Percentiles rank a stretch among this genome's conserved stretches.
These are phyloP conservation scores for Heliamphora pulchella DNA, from an alignment of 179 eudicot species.

Conservation along the genomic window DNA sequence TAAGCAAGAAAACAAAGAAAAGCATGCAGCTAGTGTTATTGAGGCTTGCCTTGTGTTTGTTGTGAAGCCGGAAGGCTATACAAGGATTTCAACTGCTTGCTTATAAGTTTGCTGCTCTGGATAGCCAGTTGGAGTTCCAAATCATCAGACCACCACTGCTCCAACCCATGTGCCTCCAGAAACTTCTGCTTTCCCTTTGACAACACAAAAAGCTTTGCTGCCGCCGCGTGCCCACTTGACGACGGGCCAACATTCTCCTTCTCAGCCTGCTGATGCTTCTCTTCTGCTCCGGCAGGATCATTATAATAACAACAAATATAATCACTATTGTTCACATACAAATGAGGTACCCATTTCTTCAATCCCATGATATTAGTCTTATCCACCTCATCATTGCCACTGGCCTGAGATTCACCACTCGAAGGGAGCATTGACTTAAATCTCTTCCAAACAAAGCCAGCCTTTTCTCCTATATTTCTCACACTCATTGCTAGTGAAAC, in stretches of 20 bases:
- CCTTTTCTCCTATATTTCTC: slow-evolving; percentile 68
- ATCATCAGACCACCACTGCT: slow-evolving; percentile 98
- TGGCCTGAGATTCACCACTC: slow-evolving; percentile 27
- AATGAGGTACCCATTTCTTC: slow-evolving; percentile 74
- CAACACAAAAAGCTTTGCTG: slow-evolving; percentile 72
- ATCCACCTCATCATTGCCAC: slow-evolving; percentile 21
- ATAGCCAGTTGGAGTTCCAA: slow-evolving; percentile 68
- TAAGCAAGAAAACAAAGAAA: not conserved
- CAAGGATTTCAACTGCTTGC: slow-evolving; percentile 69
- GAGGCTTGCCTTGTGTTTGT: slow-evolving; percentile 25
- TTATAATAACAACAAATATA: slow-evolving; percentile 79
- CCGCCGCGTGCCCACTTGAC: slow-evolving; percentile 14
- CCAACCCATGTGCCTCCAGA: slow-evolving; percentile 81
- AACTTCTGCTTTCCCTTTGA: slow-evolving; percentile 91
- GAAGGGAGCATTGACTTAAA: slow-evolving; percentile 65
- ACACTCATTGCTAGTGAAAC: slow-evolving; percentile 81
- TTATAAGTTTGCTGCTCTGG: slow-evolving; percentile 71
- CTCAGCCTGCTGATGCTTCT: slow-evolving; percentile 15
- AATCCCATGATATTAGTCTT: slow-evolving; percentile 17
- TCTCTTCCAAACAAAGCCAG: slow-evolving; percentile 64
- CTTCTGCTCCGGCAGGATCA: slow-evolving; percentile 32
- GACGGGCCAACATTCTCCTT: slow-evolving; percentile 58
- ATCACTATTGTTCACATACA: slow-evolving; percentile 87
- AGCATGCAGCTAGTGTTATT: not conserved
- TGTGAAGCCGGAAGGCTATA: slow-evolving; percentile 49